Conservation (phyloP, 2,329 filamentous ascomycete species). For the Amauroascus verrucosus region DNA sequence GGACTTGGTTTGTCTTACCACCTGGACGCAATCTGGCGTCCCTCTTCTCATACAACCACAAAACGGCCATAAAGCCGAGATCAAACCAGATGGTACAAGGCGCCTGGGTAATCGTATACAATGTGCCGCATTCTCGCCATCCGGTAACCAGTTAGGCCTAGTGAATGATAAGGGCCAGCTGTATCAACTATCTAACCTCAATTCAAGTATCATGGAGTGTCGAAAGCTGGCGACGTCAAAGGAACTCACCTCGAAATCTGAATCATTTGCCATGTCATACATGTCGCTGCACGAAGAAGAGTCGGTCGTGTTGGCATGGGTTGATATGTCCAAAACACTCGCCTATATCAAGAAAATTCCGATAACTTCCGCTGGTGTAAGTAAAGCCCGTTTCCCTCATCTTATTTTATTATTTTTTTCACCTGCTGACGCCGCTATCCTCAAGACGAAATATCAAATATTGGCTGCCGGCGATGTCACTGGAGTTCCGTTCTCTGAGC, state of each 20-base stretch:
- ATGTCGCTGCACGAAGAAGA: slow-evolving; percentile 33
- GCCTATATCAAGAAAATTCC: slow-evolving; percentile 25
- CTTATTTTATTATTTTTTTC: neutral
- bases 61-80: slow-evolving; percentile 29
- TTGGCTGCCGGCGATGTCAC: neutral
- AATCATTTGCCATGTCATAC: slow-evolving; percentile 32
- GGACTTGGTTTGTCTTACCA: slow-evolving; percentile 32
- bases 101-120: slow-evolving; percentile 34
- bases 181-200: slow-evolving; percentile 32
- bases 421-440: neutral
- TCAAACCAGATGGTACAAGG: slow-evolving; percentile 26
- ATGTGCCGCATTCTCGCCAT: slow-evolving; percentile 32
- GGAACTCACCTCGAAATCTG: slow-evolving; percentile 32
- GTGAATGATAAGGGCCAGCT: slow-evolving; percentile 36
- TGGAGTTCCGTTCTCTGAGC: slow-evolving; percentile 2
- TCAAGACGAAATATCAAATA: slow-evolving; percentile 8
- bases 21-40: slow-evolving; percentile 37
- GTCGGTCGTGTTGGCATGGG: slow-evolving; percentile 33
- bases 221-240: slow-evolving; percentile 29
- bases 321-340: slow-evolving; percentile 27
- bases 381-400: neutral
- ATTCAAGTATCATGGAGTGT: slow-evolving; percentile 32
- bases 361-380: slow-evolving; percentile 15
- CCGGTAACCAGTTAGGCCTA: slow-evolving; percentile 31
- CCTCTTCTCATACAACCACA: slow-evolving; percentile 33